Base-by-base conservation (phyloP, 2,329 filamentous ascomycete genomes). In the Chalaropsis thielavioides region DNA sequence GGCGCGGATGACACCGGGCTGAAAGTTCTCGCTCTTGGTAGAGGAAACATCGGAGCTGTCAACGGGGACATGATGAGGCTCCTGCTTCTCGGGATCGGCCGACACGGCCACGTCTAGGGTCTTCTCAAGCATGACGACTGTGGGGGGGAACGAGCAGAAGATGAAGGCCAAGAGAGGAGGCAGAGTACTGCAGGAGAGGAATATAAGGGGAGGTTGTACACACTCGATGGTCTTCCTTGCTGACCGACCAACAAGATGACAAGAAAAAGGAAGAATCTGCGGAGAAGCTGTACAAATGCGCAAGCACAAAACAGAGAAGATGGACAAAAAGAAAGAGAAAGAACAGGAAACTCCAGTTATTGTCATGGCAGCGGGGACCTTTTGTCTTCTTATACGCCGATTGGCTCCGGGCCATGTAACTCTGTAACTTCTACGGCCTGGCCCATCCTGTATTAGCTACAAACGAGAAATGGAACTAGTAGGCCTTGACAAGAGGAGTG, bases 1-100 rank as follows among this genome's bases (percentile, higher is more conserved):
- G 43, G 76, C 75, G 17, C 70, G 69, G 66, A 72, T 71, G 19
- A 78, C 75, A 68, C 76, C 76, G 13, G 72, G 71, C 65, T 76
- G 74, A 59, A 67, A 67, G 2, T 62, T 46, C n/a, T 62, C 41
- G 67, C 74, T 72, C 44, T 71, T 65, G 24, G 71, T 65, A 3
- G 71, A 72, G 40, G 62, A 46, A 24, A 69, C 67, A 51, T 70
- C 68, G 3, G 68, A 69, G 17, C 67, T 65, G 19, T 67, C 67
- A 19, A 63, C 63, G 13, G 63, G 60, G 10, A 22, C 22, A 2
- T 60, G 22, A 13, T 40, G 27, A n/a, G 60, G 43, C 49, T 67
- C 44, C 24, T 63, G 67, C 61, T 62, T 51, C 54, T 68, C 65
- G 27, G 64, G 64, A 27, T 64, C 68, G 31, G 58, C 49, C 40